Percentiles rank a stretch among this genome's conserved stretches.
Conservation (phyloP, 192 early-diverging fungal genomes). For the Allomyces macrogynus region DNA sequence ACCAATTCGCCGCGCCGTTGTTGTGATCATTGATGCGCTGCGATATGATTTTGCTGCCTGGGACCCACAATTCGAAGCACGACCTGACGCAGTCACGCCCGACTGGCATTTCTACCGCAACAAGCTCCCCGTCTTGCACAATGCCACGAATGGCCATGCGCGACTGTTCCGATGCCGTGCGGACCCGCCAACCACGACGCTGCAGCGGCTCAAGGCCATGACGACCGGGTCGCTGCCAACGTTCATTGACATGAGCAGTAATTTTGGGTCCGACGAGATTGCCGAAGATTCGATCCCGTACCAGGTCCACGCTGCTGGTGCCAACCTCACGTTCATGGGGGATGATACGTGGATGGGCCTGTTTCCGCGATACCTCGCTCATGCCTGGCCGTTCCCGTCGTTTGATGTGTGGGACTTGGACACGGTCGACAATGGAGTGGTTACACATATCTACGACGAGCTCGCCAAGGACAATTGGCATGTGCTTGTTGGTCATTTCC, state of each 20-base stretch:
- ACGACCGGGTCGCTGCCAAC: conserved; percentile 38
- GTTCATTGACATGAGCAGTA: conserved; percentile 34
- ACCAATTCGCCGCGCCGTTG: neutral
- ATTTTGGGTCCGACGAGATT: conserved; percentile 24
- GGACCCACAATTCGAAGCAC: too few species aligned
- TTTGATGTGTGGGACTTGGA: conserved; percentile 74
- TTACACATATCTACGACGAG: conserved; percentile 24
- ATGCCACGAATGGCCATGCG: conserved; percentile 14
- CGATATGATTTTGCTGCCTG: conserved; percentile 4
- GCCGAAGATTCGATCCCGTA: conserved; percentile 31
- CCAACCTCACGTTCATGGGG: conserved; percentile 58
- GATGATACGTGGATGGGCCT: conserved; percentile 90
- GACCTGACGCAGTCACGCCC: conserved; percentile 1
- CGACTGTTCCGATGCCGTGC: conserved; percentile 22
- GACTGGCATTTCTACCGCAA: conserved; percentile 32
- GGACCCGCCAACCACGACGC: conserved; percentile 40
- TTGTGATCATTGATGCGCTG: conserved; percentile 16
- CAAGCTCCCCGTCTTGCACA: conserved; percentile 20
- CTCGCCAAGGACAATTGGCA: conserved; percentile 34
- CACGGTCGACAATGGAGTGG: conserved; percentile 74
- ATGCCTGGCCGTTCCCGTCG: conserved; percentile 28
- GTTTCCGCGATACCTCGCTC: conserved; percentile 45
- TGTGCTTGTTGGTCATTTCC: conserved; percentile 70
- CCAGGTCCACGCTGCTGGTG: conserved; percentile 17
- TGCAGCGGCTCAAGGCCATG: conserved; percentile 39